A percentile compares a stretch with the other conserved stretches of the same genome.
These are phyloP conservation scores for Solanum sejunctum DNA, from an alignment of 257 asterid species.

Conservation along the genomic window DNA sequence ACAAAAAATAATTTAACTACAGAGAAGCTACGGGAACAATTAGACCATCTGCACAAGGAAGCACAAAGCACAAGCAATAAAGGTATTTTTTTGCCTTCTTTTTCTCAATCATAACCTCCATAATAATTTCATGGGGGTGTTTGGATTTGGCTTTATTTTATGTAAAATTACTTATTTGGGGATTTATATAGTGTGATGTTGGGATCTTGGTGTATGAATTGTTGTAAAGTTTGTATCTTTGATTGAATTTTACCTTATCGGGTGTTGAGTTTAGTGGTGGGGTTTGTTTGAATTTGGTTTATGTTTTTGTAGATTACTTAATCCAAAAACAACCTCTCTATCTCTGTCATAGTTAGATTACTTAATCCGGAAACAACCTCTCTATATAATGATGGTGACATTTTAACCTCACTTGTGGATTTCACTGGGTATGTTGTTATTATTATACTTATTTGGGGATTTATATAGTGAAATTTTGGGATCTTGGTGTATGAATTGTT, in stretches of 20 bases:
- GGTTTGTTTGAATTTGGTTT: neutral
- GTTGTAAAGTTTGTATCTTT: neutral
- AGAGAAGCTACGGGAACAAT: constrained; percentile 16
- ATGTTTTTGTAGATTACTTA: neutral
- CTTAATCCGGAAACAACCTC: neutral
- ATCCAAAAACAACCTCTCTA: neutral
- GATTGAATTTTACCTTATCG: neutral
- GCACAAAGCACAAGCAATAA: constrained; percentile 23
- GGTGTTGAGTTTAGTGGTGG: neutral
- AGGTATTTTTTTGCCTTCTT: neutral
- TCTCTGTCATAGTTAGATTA: neutral
- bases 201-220: neutral
- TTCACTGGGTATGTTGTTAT: neutral
- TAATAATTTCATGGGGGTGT: neutral
- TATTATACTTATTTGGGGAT: neutral
- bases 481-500: neutral
- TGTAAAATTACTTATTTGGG: neutral
- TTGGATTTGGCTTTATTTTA: neutral
- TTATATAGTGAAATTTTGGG: neutral
- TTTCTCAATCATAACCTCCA: neutral
- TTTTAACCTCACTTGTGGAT: no score
- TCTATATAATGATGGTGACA: no score
- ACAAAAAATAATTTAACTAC: neutral
- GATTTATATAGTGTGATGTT: neutral
- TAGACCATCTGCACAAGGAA: constrained; percentile 29